Base-by-base conservation (phyloP, 176 grass and related monocot genomes). In the Oryza australiensis region DNA sequence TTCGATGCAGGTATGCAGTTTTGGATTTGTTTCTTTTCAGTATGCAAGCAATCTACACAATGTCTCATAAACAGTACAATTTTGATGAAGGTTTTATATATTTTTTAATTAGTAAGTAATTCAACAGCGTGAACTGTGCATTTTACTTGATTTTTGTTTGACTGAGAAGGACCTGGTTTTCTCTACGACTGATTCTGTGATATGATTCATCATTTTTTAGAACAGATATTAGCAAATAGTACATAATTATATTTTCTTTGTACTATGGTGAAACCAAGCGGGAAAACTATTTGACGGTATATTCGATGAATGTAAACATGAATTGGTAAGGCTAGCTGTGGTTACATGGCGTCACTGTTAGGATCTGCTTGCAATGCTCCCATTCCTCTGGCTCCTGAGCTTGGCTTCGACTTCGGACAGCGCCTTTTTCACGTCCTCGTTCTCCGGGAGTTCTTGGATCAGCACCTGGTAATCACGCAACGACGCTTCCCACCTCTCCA, bases 401-500 rank as follows among this genome's bases (percentile, higher is more conserved):
- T 90, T 90, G 72, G 86, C 93, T 72, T 92, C 62, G 12, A 89
- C 91, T 70, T 96, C 89, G 9, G 85, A 85, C 1, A 99, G 73
- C 4, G 87, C 91, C 87, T 81, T 92, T 40, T 69, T 90, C 66
- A 96, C 89, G 73, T 96, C 93, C 76, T 96, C 91, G 10, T 96
- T 95, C 78, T 86, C 91, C 5, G 93, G 93, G 29, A 91, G 84
- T 57, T 95, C 93, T 91, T 93, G 90, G 69, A 94, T 51, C 57
- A 99, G 66, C 72, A 94, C 82, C 79, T 92, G 79, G 74, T 96
- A 99, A 83, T 99, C 97, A 85, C 88, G 91, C 65, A 92, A 41
- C 10, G 89, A 88, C 64, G 93, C 91, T 74, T 99, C 91, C 97
- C 97, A 96, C 7, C 86, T 99, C 82, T 95, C 88, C 88, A 95